Base-by-base conservation (phyloP, 202 grass and related monocot species). In the Panicum virgatum region DNA sequence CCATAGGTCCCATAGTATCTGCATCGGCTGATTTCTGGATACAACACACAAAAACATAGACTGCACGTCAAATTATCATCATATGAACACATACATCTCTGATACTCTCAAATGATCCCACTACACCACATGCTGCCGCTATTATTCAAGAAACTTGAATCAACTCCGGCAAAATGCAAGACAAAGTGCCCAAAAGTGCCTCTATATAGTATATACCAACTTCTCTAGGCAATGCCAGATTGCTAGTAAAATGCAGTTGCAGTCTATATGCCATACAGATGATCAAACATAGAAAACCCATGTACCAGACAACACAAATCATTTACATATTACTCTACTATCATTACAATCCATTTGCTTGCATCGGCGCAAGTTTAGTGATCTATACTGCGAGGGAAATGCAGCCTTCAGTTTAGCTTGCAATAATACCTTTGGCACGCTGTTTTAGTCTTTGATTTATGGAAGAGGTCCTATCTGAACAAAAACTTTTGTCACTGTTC, bases 401-500 rank as follows among this genome's bases (percentile, higher is more conserved):
- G 7, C 47, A 62, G 36, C 9, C 44, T 58, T 26, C 22, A 26
- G 9, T 58, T 26, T 26, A 11, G 22, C 20, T 23, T 25, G 3
- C 42, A 62, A 46, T 48, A 50, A 48, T 71, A 26, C 37, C 58
- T 50, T 39, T 65, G 9, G 34, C 26, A 48, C 19, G 5, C 20
- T 13, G 4, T 39, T 72, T 62, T n/a, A 36, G 73, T 71, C 69
- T 80, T 68, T 57, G 1, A 20, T 81, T 77, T 70, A 63, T 18
- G 23, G 34, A 64, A 20, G 22, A 46, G 15, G 43, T 23, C 14
- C 8, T 20, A 75, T 50, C 62, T 61, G 16, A 42, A 19, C 36
- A 61, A 44, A 51, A 65, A 59, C 64, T 68, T 30, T 43, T 25
- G 68, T 59, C 38, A 34, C 2, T 9, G 3, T 72, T 50, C 26